phyloP scores from a whole-genome alignment of 805 yeast species.

The Cyberlindnera galapagoensis region DNA sequence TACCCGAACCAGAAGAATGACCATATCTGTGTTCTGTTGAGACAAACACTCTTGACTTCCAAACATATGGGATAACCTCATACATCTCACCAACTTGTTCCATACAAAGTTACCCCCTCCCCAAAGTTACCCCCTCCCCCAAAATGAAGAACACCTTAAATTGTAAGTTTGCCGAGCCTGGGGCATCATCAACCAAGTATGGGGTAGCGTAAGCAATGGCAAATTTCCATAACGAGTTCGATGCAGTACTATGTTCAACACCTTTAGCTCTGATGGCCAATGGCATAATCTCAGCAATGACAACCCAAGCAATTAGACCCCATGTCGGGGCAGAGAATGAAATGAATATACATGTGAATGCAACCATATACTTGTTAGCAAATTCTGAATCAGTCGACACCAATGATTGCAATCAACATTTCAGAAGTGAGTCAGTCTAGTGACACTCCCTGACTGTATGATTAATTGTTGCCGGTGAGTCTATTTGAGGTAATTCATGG shows the following conservation, averaged over 20 bases:
- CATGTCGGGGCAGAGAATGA: constrained; percentile 76
- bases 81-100: constrained; percentile 65
- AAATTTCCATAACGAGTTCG: constrained; percentile 78
- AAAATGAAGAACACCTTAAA: constrained; percentile 62
- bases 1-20: too few relatives aligned
- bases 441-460: too few relatives aligned
- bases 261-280: constrained; percentile 71
- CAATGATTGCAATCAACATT: constrained; percentile 50
- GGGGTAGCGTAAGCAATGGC: constrained; percentile 74
- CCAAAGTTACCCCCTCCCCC: constrained; percentile 77
- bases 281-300: constrained; percentile 58
- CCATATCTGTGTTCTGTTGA: constrained; percentile 30
- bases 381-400: constrained; percentile 25
- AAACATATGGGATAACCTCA: constrained; percentile 27
- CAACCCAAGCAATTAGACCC: constrained; percentile 79
- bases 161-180: constrained; percentile 54
- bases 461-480: too few relatives aligned
- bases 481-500: too few relatives aligned
- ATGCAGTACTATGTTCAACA: constrained; percentile 62
- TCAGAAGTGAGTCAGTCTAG: too few relatives aligned
- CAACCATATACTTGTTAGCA: constrained; percentile 43
- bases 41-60: constrained; percentile 27
- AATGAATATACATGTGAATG: constrained; percentile 53
- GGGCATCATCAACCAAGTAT: constrained; percentile 58
- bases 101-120: constrained; percentile 60